Evolutionary conservation across 768 basidiomycete species (phyloP).

Genomic region (Tubosaeta sp.): DNA sequence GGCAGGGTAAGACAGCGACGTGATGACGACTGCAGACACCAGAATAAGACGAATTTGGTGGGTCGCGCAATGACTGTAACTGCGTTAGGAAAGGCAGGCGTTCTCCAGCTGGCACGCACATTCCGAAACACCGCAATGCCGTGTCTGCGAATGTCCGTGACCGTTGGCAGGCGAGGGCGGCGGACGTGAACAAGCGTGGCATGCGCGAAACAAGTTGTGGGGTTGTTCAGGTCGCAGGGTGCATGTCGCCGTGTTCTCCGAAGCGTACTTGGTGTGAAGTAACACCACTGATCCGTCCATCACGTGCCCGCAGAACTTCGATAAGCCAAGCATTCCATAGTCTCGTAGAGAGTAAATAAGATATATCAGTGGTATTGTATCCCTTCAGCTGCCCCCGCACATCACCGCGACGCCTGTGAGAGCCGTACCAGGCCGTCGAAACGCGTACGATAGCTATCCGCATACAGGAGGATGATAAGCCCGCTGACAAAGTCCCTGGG

Average conservation of each 20-base stretch:
- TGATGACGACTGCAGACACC: slow-evolving; percentile 83
- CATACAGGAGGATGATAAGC: slow-evolving; percentile 45
- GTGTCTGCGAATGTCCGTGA: slow-evolving; percentile 38
- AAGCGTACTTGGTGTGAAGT: background rate
- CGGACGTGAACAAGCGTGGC: slow-evolving; percentile 21
- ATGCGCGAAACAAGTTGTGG: slow-evolving; percentile 15
- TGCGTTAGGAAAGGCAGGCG: slow-evolving; percentile 6
- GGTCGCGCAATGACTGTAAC: slow-evolving; percentile 75
- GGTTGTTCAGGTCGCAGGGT: slow-evolving; percentile 8
- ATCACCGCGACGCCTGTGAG: slow-evolving; percentile 31
- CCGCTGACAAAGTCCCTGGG: slow-evolving; percentile 50
- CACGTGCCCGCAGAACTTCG: slow-evolving; percentile 14
- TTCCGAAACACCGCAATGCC: slow-evolving; percentile 71
- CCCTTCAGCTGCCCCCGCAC: background rate
- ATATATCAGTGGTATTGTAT: slow-evolving; percentile 18
- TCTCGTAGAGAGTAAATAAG: slow-evolving; percentile 4
- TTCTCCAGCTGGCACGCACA: slow-evolving; percentile 48
- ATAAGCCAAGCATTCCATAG: background rate
- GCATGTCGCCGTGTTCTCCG: slow-evolving; percentile 11
- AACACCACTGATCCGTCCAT: background rate
- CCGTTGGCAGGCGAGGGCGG: slow-evolving; percentile 27
- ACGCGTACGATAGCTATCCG: slow-evolving; percentile 42
- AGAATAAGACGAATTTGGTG: slow-evolving; percentile 89
- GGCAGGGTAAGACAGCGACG: slow-evolving; percentile 88
- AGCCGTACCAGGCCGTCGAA: slow-evolving; percentile 39